Evolutionary conservation across 2,329 filamentous ascomycete species (phyloP).

Genomic region (Daldinia sp.): DNA sequence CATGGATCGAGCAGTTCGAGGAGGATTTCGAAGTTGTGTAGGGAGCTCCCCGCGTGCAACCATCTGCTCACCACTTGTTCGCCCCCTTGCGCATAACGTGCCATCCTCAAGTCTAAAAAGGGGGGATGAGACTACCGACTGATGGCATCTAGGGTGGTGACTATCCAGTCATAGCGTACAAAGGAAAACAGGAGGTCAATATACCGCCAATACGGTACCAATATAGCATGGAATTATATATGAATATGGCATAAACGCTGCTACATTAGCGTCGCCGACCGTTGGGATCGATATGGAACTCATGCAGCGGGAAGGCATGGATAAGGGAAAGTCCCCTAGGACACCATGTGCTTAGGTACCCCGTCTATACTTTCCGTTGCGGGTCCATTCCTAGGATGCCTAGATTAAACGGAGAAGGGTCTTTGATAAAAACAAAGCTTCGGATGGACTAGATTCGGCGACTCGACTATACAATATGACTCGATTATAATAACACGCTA

Average conservation of each 20-base stretch:
- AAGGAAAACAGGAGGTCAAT: conserved; percentile 13
- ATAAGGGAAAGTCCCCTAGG: conserved; percentile 14
- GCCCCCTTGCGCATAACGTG: conserved; percentile 22
- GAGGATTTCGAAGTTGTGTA: conserved; percentile 26
- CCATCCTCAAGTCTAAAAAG: conserved; percentile 20
- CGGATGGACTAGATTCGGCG: conserved; percentile 26
- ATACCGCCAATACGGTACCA: conserved; percentile 4
- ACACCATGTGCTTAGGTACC: conserved; percentile 18
- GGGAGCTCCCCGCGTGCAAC: conserved; percentile 31
- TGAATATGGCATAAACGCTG: conserved; percentile 5
- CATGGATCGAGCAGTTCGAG: conserved; percentile 21
- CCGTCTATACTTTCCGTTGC: conserved; percentile 15
- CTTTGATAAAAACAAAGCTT: conserved; percentile 14
- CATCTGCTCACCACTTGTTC: neutral
- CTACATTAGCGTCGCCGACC: conserved; percentile 34
- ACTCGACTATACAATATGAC: conserved; percentile 27
- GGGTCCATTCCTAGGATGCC: conserved; percentile 20
- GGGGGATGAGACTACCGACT: conserved; percentile 9
- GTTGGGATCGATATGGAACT: conserved; percentile 23
- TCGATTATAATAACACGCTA: conserved; percentile 23
- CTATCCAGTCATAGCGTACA: conserved; percentile 17
- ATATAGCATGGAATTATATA: conserved; percentile 6
- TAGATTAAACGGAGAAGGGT: conserved; percentile 7
- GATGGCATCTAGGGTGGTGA: conserved; percentile 2
- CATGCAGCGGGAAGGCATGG: conserved; percentile 19